Evolutionary conservation across 1,284 basidiomycete species (phyloP), one percentile per base, ranked within the genome.

Genomic region (Apiotrichum sp.): DNA sequence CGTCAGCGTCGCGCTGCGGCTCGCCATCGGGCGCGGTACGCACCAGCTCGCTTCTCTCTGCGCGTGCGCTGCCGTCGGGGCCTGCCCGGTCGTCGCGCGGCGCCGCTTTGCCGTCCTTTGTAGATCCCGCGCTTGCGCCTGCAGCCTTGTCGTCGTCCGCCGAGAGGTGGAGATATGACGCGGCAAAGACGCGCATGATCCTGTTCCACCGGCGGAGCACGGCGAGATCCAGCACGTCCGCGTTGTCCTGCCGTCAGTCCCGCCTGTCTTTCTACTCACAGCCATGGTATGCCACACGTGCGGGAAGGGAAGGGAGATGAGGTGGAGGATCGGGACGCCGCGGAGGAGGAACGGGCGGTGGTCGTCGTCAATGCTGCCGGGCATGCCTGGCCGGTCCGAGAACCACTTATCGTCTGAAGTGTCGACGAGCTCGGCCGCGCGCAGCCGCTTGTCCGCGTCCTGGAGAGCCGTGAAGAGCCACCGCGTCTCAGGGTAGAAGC

Each of bases 261-360:
- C 22, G 6, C 35, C 50, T 46, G 22, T 35, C 9, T n/a, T 46
- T 11, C 8, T 14, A 70, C 83, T 66, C 64, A 90, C 89, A 55
- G 69, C 71, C 33, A 92, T 70, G 13, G 82, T 87, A 74, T 98
- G 96, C 96, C 95, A 98, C 6, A 96, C 93, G 2, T 50, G 59
- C 0, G 96, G 96, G 72, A 98, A 98, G 0, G 90, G 93, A 43
- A 83, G 83, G 0, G 93, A 78, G 58, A 98, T 98, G 50, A 98
- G 70, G 72, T 99, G 96, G 61, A 98, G 75, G 48, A 98, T 79
- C 55, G 85, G 90, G 16, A 99, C 93, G 6, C 95, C 96, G 52
- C 80, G 77, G 39, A 79, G 75, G 45, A 96, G 68, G 77, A 99
- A 98, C 14, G 96, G 96, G 32, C 92, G 74, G 73, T 99, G 96